Conservation (phyloP, 345 rosid genomes). For the Punica granatum region DNA sequence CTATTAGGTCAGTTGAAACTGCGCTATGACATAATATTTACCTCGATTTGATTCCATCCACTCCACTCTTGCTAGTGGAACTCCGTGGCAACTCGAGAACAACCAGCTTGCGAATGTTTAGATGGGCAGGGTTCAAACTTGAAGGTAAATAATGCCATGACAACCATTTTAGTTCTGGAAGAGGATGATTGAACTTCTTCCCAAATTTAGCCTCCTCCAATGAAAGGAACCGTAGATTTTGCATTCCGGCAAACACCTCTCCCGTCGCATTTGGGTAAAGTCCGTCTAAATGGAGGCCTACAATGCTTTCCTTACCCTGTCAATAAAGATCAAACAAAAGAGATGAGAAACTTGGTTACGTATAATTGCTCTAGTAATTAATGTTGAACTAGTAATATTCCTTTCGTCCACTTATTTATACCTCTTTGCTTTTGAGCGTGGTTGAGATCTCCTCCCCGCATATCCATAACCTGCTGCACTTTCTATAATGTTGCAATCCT, state of each 20-base stretch:
- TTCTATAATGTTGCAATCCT: background rate
- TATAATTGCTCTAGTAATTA: too few species aligned
- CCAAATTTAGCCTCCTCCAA: background rate
- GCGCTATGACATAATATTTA: background rate
- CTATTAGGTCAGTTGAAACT: too few species aligned
- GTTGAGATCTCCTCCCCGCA: background rate
- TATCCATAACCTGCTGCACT: background rate
- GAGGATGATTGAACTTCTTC: background rate
- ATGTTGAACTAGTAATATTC: too few species aligned
- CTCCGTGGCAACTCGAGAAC: slow-evolving; percentile 3
- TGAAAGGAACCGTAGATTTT: background rate
- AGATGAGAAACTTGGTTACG: background rate
- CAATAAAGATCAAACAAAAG: background rate
- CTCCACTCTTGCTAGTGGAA: background rate
- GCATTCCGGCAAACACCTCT: background rate
- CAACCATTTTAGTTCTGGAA: background rate
- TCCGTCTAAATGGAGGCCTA: background rate
- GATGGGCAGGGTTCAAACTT: background rate
- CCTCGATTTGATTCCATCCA: background rate
- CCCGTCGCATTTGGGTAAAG: background rate
- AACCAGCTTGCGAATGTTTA: background rate
- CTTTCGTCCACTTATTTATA: background rate
- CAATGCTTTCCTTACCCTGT: background rate
- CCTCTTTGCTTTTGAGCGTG: background rate
- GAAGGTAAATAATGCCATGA: background rate